Percentiles rank a stretch among this genome's conserved stretches.
These are phyloP conservation scores for Eutrema japonicum DNA, from an alignment of 345 rosid genomes.

Conservation along the genomic window DNA sequence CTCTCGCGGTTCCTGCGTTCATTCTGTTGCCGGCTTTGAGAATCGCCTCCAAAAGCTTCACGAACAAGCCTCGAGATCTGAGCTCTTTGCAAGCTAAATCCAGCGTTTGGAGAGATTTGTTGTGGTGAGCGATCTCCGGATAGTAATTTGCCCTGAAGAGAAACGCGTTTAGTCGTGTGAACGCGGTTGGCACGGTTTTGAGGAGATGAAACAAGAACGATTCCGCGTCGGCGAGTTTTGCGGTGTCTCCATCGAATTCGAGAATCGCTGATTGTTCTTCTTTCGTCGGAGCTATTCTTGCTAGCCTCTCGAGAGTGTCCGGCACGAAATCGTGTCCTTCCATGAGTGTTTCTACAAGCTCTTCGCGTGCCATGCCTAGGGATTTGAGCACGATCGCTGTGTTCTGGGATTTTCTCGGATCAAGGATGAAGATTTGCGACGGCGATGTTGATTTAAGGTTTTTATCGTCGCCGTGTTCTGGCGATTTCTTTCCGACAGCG, in stretches of 20 bases:
- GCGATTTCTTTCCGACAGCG: constrained; percentile 58
- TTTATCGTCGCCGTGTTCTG: constrained; percentile 31
- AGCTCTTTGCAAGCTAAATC: constrained; percentile 77
- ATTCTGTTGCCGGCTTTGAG: constrained; percentile 93
- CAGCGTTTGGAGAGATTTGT: constrained; percentile 53
- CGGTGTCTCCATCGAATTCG: constrained; percentile 58
- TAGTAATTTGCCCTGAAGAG: constrained; percentile 67
- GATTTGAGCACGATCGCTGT: constrained; percentile 77
- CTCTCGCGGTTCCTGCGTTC: constrained; percentile 92
- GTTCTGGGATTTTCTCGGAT: constrained; percentile 80
- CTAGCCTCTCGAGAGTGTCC: constrained; percentile 76
- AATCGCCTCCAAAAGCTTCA: constrained; percentile 87
- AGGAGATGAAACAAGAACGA: constrained; percentile 72
- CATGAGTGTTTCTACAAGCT: constrained; percentile 57
- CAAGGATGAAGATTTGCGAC: constrained; percentile 61
- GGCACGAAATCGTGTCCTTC: constrained; percentile 62
- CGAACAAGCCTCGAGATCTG: constrained; percentile 66
- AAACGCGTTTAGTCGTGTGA: constrained; percentile 64
- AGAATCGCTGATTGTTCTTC: constrained; percentile 70
- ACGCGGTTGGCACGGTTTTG: constrained; percentile 72
- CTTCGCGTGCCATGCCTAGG: constrained; percentile 57
- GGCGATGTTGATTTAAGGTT: constrained; percentile 35
- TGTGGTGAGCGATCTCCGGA: constrained; percentile 56
- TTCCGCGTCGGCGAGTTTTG: constrained; percentile 72
- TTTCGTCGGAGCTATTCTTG: constrained; percentile 64